Conservation (phyloP, 441 rosid species). For the Breynia disticha region DNA sequence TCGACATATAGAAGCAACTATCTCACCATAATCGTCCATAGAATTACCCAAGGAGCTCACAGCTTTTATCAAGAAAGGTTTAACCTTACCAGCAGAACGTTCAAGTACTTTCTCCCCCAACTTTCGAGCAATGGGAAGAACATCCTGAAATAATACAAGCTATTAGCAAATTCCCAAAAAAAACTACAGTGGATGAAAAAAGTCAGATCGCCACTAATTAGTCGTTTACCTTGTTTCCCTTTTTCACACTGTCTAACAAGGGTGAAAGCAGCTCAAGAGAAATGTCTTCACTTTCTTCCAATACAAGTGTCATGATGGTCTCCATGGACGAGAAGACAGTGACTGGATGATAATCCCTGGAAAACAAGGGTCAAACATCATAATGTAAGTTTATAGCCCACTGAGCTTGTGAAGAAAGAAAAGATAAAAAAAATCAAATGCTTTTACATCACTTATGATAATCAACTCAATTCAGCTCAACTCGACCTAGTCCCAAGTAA, state of each 20-base stretch:
- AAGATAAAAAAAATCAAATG: no score
- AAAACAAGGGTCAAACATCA: constrained; percentile 12
- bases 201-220: neutral
- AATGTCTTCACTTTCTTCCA: no score
- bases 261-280: no score
- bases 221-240: constrained; percentile 55
- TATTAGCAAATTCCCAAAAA: constrained; percentile 4
- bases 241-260: constrained; percentile 40
- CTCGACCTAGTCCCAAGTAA: no score
- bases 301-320: constrained; percentile 47
- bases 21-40: constrained; percentile 49
- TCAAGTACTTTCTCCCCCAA: constrained; percentile 74
- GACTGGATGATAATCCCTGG: constrained; percentile 79
- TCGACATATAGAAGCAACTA: constrained; percentile 63
- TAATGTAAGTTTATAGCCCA: neutral
- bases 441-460: no score
- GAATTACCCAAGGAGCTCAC: constrained; percentile 47
- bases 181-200: neutral
- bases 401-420: neutral
- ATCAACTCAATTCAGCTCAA: no score
- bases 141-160: constrained; percentile 31
- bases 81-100: constrained; percentile 62
- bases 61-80: constrained; percentile 55
- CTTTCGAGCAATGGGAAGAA: constrained; percentile 57
- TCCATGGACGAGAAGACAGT: constrained; percentile 77